phyloP scores from a whole-genome alignment of 805 yeast genomes.

The Yamadazyma kitorensis region DNA sequence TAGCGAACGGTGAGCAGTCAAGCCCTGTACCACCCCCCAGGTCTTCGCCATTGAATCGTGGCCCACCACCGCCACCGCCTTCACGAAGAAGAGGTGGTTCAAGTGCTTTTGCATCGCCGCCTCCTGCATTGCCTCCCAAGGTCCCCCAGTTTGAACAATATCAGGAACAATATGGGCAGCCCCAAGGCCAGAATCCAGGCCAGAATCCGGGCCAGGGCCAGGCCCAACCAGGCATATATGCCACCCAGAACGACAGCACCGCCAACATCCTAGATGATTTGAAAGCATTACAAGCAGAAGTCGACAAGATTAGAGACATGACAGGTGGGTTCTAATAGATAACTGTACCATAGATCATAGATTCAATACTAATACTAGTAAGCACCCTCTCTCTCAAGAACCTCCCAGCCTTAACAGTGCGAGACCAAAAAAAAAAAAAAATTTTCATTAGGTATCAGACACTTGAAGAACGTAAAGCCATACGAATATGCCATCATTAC shows the following conservation, averaged over 20 bases:
- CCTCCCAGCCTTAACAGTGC: too few species aligned
- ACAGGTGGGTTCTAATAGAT: conserved; percentile 45
- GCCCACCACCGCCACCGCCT: conserved; percentile 44
- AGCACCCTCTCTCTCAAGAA: too few species aligned
- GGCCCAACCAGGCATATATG: conserved; percentile 1
- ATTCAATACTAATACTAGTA: too few species aligned
- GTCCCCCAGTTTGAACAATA: too few species aligned
- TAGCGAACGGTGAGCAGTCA: conserved; percentile 5
- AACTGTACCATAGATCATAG: too few species aligned
- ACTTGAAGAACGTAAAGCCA: too few species aligned
- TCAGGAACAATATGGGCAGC: too few species aligned
- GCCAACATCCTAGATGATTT: conserved; percentile 61
- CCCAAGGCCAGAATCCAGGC: neutral
- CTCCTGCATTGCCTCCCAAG: conserved; percentile 10
- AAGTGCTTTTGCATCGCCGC: conserved; percentile 8
- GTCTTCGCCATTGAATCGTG: conserved; percentile 21
- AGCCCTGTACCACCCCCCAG: conserved; percentile 24
- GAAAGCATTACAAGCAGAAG: conserved; percentile 67
- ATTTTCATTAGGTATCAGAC: too few species aligned
- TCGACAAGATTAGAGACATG: conserved; percentile 51
- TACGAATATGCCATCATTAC: conserved; percentile 41
- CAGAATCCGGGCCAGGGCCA: conserved; percentile 1
- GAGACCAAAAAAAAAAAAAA: too few species aligned
- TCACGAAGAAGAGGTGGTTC: conserved; percentile 33
- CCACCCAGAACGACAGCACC: conserved; percentile 27